These are phyloP conservation scores for Tolypocladium ovalisporum DNA, from an alignment of 2,329 filamentous ascomycete species.

Conservation along the genomic window DNA sequence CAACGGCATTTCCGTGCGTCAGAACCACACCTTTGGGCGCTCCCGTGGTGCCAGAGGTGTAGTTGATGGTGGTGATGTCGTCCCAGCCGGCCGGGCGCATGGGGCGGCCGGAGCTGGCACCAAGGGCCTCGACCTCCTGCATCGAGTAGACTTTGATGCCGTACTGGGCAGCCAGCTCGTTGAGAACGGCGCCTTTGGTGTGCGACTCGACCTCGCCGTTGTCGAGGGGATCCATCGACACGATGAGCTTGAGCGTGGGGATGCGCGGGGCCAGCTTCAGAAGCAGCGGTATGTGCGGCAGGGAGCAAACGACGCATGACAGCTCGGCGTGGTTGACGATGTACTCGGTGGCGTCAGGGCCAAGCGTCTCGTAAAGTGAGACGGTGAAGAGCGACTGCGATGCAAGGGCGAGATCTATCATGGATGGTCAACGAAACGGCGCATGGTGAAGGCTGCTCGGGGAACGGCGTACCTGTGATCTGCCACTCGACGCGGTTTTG, in stretches of 20 bases:
- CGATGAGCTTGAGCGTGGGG: constrained; percentile 74
- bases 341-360: constrained; percentile 83
- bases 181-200: constrained; percentile 71
- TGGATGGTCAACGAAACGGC: not conserved
- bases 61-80: constrained; percentile 83
- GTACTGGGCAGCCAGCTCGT: constrained; percentile 59
- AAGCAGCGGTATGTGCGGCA: constrained; percentile 71
- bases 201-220: constrained; percentile 64
- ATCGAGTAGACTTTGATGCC: constrained; percentile 75
- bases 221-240: constrained; percentile 76
- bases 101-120: constrained; percentile 56
- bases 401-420: constrained; percentile 67
- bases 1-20: constrained; percentile 70
- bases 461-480: constrained; percentile 48
- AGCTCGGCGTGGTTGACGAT: constrained; percentile 87
- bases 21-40: constrained; percentile 75
- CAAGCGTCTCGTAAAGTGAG: constrained; percentile 92
- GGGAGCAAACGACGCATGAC: constrained; percentile 62
- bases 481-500: constrained; percentile 84
- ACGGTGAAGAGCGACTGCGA: constrained; percentile 84
- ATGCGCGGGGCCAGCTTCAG: constrained; percentile 69
- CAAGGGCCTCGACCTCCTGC: constrained; percentile 69
- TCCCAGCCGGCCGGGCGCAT: constrained; percentile 61
- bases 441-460: not conserved
- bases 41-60: constrained; percentile 78